Base-by-base conservation (phyloP, 2,329 filamentous ascomycete genomes). In the Talaromyces sp. region DNA sequence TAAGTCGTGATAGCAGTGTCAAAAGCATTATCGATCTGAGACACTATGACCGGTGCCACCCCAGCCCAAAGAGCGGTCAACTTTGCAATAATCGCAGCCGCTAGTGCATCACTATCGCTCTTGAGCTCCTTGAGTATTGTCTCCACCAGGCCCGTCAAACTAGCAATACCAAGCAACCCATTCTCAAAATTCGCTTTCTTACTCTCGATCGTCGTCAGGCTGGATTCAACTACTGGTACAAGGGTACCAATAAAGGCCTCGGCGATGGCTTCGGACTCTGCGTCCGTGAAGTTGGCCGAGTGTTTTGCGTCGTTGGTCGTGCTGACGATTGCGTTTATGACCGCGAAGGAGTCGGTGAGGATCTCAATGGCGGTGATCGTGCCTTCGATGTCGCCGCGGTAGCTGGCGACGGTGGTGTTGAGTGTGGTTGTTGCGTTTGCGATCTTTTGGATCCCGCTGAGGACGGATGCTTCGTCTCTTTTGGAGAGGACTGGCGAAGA, bases 251-350 rank as follows among this genome's bases (percentile, higher is more conserved):
- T 35, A n/a, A 61, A 56, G 1, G 50, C 59, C n/a, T 33, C 35
- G 8, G 59, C 48, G 39, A 61, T 18, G 28, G 35, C 31, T 16
- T 55, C 23, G 1, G 59, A 61, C 11, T 46, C 59, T 54, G 59
- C n/a, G 7, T 61, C 59, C n/a, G 48, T 61, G 25, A 61, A 61
- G 6, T 56, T 55, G 35, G 48, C 48, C 3, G 59, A 55, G 8
- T 61, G 28, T 55, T 61, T 50, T n/a, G 59, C 59, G 39, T 61
- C 59, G 4, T 33, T 9, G 33, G 58, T 61, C 12, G 58, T 61
- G 48, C 48, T 33, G 8, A 33, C 18, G 21, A 61, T 61, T 35
- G 59, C 59, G n/a, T 55, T 40, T 9, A 44, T 56, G 35, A 61
- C 48, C 5, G 58, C 46, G 33, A 52, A 55, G 11, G 58, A 55